A percentile compares a stretch with the other conserved stretches of the same genome.
phyloP scores from a whole-genome alignment of 306 rosid genomes.

The Cucurbita maxima region DNA sequence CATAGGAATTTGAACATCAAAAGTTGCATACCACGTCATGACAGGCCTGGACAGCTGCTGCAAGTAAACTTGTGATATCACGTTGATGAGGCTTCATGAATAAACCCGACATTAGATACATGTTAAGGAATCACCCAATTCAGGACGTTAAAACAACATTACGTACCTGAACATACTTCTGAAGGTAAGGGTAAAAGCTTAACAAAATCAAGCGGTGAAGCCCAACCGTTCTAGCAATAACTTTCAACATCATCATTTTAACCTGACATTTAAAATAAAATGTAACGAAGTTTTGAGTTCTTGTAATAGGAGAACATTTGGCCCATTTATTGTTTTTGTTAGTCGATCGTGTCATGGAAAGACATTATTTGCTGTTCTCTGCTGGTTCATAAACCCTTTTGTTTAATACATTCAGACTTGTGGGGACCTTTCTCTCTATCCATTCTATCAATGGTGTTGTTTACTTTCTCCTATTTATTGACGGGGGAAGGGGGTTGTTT shows the following conservation, averaged over 20 bases:
- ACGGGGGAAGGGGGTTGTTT: no score
- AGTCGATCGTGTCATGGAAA: no score
- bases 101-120: slow-evolving; percentile 11
- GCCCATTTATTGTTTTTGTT: no score
- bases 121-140: slow-evolving; percentile 5
- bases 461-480: no score
- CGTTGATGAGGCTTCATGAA: slow-evolving; percentile 68
- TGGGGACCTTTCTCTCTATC: no score
- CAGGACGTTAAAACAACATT: neutral
- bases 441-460: no score
- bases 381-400: no score
- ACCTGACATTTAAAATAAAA: slow-evolving; percentile 31
- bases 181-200: slow-evolving; percentile 52
- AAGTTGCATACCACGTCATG: slow-evolving; percentile 65
- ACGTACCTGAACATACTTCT: slow-evolving; percentile 63
- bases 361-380: no score
- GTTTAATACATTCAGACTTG: neutral
- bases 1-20: neutral
- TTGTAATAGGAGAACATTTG: no score
- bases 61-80: slow-evolving; percentile 63
- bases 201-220: slow-evolving; percentile 61
- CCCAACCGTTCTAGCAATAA: slow-evolving; percentile 73
- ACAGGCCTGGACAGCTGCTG: slow-evolving; percentile 84
- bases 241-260: slow-evolving; percentile 83
- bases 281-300: no score